A percentile compares a stretch with the other conserved stretches of the same genome.
These are phyloP conservation scores for Hansfordia pulvinata DNA, from an alignment of 2,329 filamentous ascomycete genomes.

Conservation along the genomic window DNA sequence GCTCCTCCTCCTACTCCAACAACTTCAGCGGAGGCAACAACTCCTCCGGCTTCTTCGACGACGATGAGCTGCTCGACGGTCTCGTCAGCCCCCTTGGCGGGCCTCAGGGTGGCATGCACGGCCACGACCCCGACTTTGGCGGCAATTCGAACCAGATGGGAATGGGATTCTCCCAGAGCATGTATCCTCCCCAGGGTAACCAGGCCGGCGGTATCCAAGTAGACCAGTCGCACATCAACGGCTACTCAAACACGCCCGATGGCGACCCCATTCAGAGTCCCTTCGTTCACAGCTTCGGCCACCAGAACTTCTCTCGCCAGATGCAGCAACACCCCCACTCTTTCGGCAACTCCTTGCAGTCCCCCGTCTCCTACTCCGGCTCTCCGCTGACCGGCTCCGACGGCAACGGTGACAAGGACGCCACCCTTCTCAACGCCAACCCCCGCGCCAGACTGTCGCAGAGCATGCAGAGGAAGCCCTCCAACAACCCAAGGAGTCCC, in stretches of 20 bases:
- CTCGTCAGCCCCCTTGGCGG: conserved; percentile 42
- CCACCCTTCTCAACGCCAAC: conserved; percentile 44
- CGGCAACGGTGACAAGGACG: conserved; percentile 34
- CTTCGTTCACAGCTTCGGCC: conserved; percentile 67
- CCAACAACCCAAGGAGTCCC: conserved; percentile 62
- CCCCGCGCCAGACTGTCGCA: conserved; percentile 44
- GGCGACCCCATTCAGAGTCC: conserved; percentile 87
- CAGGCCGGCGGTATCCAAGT: conserved; percentile 43
- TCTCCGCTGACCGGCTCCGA: conserved; percentile 36
- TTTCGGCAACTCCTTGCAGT: conserved; percentile 40
- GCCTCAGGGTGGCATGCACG: conserved; percentile 32
- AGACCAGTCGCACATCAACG: conserved; percentile 57
- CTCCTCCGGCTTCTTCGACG: conserved; percentile 64
- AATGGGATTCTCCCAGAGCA: conserved; percentile 41
- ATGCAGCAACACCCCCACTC: conserved; percentile 46
- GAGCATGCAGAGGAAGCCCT: conserved; percentile 58
- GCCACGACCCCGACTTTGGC: conserved; percentile 41
- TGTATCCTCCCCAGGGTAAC: conserved; percentile 41
- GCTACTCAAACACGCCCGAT: conserved; percentile 85
- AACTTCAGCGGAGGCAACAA: conserved; percentile 69
- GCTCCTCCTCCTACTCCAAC: conserved; percentile 45
- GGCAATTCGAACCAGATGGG: conserved; percentile 35
- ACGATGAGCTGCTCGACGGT: conserved; percentile 77
- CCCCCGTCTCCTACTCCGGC: conserved; percentile 33
- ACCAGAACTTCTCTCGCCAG: conserved; percentile 61